Percentiles rank a stretch among this genome's conserved stretches.
These are phyloP conservation scores for Candida dubliniensis DNA, from an alignment of 1,139 yeast genomes.

Conservation along the genomic window DNA sequence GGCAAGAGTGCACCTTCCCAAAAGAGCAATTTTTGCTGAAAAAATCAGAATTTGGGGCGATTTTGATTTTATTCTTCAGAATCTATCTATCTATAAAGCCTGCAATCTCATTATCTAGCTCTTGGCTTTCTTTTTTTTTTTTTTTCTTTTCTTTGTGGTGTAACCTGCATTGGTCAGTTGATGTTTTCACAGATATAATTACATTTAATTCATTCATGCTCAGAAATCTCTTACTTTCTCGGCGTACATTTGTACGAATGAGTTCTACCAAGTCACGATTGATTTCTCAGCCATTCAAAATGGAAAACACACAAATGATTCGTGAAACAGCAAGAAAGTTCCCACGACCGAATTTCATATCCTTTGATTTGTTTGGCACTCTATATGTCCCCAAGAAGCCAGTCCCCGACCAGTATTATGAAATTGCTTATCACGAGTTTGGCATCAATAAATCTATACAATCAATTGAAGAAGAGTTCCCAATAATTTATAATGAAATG, in stretches of 20 bases:
- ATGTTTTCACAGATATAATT: no score
- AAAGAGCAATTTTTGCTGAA: no score
- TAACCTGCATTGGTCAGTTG: no score
- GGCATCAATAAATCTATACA: conserved; percentile 39
- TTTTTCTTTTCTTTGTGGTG: no score
- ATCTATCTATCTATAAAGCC: no score
- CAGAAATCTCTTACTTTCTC: neutral
- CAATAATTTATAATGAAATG: conserved; percentile 27
- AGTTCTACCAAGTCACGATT: conserved; percentile 12
- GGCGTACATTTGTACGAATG: conserved; percentile 3
- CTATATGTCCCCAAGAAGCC: conserved; percentile 58
- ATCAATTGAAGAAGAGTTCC: conserved; percentile 29
- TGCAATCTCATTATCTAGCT: no score
- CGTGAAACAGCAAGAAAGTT: conserved; percentile 32
- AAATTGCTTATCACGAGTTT: conserved; percentile 41
- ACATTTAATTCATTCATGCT: no score
- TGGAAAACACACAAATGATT: conserved; percentile 25
- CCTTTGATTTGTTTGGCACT: conserved; percentile 71
- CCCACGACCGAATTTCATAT: conserved; percentile 50
- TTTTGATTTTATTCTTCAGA: no score
- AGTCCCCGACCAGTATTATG: conserved; percentile 51
- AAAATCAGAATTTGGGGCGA: no score
- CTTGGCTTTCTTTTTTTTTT: no score
- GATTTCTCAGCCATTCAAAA: conserved; percentile 30
- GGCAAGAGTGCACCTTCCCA: no score